Percentiles rank a stretch among this genome's conserved stretches.
Evolutionary conservation across 2,329 filamentous ascomycete genomes (phyloP).

Genomic region (Fusarium sp.): DNA sequence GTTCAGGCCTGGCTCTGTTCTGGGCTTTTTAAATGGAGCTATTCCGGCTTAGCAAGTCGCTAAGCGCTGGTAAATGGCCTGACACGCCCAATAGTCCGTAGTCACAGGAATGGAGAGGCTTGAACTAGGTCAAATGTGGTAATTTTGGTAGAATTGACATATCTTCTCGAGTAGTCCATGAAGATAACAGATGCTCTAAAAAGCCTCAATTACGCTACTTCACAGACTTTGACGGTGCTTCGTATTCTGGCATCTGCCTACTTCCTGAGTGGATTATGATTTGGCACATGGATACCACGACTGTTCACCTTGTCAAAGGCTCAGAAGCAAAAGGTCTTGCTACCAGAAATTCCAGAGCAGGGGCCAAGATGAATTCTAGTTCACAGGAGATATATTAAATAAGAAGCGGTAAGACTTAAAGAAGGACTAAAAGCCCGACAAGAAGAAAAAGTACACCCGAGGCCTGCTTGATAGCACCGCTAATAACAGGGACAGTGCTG

Average conservation of each 20-base stretch:
- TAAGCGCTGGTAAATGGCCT: neutral
- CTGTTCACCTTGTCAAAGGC: neutral
- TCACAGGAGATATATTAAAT: neutral
- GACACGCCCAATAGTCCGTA: neutral
- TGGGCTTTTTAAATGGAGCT: neutral
- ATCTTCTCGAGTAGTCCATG: neutral
- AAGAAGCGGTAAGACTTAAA: neutral
- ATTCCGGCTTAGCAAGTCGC: neutral
- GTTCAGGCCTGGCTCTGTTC: neutral
- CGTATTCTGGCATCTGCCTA: neutral
- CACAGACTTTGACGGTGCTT: neutral
- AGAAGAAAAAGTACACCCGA: neutral
- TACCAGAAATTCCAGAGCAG: fast-evolving
- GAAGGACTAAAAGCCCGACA: neutral
- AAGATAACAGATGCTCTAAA: neutral
- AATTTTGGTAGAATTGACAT: neutral
- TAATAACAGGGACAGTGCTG: neutral
- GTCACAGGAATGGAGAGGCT: neutral
- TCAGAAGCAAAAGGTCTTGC: fast-evolving
- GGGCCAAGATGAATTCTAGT: too few species aligned
- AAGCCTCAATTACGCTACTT: neutral
- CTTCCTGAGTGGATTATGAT: neutral
- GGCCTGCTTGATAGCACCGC: neutral
- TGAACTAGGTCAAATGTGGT: neutral
- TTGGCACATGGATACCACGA: neutral